Conservation (phyloP, 2,329 filamentous ascomycete genomes). For the Didymellaceae sp. region DNA sequence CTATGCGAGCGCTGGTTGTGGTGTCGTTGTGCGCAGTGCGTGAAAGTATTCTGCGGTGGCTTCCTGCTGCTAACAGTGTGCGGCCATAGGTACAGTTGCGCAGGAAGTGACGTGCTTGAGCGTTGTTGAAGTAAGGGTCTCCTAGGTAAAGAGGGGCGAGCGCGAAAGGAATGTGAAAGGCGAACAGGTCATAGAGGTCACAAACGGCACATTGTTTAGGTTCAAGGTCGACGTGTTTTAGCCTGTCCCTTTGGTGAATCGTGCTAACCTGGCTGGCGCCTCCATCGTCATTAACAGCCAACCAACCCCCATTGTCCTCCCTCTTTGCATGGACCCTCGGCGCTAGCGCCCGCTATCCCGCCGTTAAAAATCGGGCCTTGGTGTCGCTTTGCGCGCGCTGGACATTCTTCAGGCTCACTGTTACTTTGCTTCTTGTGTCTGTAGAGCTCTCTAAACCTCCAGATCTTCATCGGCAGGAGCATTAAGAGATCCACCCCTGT, state of each 20-base stretch:
- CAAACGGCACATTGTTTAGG: constrained; percentile 11
- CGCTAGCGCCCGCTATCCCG: constrained; percentile 11
- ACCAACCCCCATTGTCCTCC: neutral
- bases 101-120: neutral
- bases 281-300: constrained; percentile 16
- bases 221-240: constrained; percentile 15
- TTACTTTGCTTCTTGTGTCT: neutral
- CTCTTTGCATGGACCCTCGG: neutral
- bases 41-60: neutral
- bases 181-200: constrained; percentile 3
- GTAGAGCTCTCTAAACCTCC: neutral
- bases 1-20: constrained; percentile 9
- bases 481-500: constrained; percentile 5
- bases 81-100: constrained; percentile 6
- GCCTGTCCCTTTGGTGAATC: constrained; percentile 7
- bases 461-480: constrained; percentile 8
- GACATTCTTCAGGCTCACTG: neutral
- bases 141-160: constrained; percentile 4
- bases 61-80: constrained; percentile 5
- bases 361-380: neutral
- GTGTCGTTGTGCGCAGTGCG: constrained; percentile 6
- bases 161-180: constrained; percentile 14
- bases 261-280: constrained; percentile 8
- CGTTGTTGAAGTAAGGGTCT: constrained; percentile 2
- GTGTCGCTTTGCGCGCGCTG: neutral